phyloP scores from a whole-genome alignment of 495 filamentous ascomycete genomes.

The Penicillium soppii region DNA sequence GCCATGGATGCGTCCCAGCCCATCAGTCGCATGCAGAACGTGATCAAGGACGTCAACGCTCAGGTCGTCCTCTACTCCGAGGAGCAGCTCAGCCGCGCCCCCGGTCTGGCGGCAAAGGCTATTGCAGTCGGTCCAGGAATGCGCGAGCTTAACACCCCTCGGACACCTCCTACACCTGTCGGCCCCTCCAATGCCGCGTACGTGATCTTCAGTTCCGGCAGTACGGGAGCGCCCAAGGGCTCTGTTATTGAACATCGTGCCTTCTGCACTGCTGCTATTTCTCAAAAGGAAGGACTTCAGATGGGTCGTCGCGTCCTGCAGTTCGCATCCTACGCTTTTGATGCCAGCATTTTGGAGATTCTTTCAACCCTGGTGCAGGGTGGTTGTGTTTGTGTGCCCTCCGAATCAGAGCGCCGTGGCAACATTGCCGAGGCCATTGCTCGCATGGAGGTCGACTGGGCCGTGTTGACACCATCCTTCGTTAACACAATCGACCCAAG shows the following conservation, averaged over 20 bases:
- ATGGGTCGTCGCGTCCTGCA: slow-evolving; percentile 42
- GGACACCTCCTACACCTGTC: slow-evolving; percentile 1
- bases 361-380: slow-evolving; percentile 40
- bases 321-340: slow-evolving; percentile 45
- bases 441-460: slow-evolving; percentile 32
- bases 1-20: slow-evolving; percentile 51
- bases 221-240: slow-evolving; percentile 39
- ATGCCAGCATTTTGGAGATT: slow-evolving; percentile 40
- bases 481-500: slow-evolving; percentile 33
- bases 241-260: slow-evolving; percentile 28
- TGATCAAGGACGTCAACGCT: slow-evolving; percentile 40
- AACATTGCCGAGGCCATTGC: slow-evolving; percentile 37
- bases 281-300: slow-evolving; percentile 28
- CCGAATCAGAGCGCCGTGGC: slow-evolving; percentile 34
- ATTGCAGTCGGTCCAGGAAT: slow-evolving; percentile 14
- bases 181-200: slow-evolving; percentile 19
- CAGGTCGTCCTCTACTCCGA: slow-evolving; percentile 27
- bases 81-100: slow-evolving; percentile 9
- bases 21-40: slow-evolving; percentile 41
- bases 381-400: slow-evolving; percentile 44
- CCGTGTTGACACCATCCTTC: slow-evolving; percentile 42
- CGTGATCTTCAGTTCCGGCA: slow-evolving; percentile 39
- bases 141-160: neutral
- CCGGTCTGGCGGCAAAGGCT: slow-evolving; percentile 8
- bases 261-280: slow-evolving; percentile 19